These are phyloP conservation scores for Colletotrichum sp. DNA, from an alignment of 2,329 filamentous ascomycete genomes.

Conservation along the genomic window DNA sequence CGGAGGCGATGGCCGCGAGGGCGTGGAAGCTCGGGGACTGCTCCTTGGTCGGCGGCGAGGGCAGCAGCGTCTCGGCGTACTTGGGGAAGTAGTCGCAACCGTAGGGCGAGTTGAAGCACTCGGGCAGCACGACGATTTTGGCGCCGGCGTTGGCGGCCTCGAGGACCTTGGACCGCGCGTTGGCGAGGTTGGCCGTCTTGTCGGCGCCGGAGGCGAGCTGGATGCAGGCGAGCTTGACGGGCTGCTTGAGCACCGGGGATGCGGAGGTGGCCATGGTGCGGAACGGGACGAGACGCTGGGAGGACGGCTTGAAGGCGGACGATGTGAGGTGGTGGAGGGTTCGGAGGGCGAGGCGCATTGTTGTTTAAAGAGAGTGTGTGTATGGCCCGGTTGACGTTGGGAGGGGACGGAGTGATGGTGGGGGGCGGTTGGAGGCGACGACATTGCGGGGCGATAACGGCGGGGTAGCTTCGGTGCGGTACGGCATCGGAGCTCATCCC, in stretches of 20 bases:
- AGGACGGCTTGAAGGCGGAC: neutral
- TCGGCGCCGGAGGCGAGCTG: conserved; percentile 83
- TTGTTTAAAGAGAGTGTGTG: neutral
- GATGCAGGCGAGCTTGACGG: conserved; percentile 80
- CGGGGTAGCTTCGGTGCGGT: conserved; percentile 14
- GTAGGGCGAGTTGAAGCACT: conserved; percentile 99
- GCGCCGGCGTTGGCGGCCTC: conserved; percentile 80
- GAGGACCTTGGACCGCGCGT: conserved; percentile 82
- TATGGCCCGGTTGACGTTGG: neutral
- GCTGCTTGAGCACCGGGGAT: conserved; percentile 68
- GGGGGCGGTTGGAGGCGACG: neutral
- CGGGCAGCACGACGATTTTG: conserved; percentile 87
- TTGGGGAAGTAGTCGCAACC: conserved; percentile 87
- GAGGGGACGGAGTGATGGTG: neutral
- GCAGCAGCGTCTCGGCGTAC: conserved; percentile 87
- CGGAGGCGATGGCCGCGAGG: conserved; percentile 78
- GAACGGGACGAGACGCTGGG: conserved; percentile 6
- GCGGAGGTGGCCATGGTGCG: conserved; percentile 27
- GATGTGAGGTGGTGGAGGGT: neutral
- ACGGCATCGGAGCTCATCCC: conserved; percentile 9
- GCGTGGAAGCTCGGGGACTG: conserved; percentile 87
- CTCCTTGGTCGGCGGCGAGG: conserved; percentile 72
- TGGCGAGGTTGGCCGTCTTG: conserved; percentile 83
- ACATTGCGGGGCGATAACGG: conserved; percentile 8
- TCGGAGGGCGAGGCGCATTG: conserved; percentile 14